Conservation (phyloP, 306 rosid genomes). For the Prinsepia uniflora region DNA sequence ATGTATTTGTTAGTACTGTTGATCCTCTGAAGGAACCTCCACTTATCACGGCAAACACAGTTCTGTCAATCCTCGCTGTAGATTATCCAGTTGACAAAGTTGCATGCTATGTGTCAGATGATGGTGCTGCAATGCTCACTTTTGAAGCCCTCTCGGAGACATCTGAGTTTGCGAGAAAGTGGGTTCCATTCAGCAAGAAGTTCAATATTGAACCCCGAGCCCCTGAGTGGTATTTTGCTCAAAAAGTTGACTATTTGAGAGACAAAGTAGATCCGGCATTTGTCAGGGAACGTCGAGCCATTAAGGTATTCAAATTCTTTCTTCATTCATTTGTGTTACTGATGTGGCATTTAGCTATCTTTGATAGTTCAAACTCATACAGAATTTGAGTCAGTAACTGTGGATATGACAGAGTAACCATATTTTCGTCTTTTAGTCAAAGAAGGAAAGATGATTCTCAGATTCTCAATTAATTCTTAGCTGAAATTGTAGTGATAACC, state of each 20-base stretch:
- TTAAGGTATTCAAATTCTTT: constrained; percentile 51
- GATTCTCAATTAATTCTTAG: background rate
- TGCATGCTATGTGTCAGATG: constrained; percentile 89
- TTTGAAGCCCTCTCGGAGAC: constrained; percentile 94
- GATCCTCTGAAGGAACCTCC: constrained; percentile 97
- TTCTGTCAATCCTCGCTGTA: constrained; percentile 81
- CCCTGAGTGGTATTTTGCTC: constrained; percentile 90
- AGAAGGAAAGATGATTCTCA: background rate
- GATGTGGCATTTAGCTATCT: background rate
- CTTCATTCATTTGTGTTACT: background rate
- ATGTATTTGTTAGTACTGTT: constrained; percentile 86
- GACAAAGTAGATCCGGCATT: constrained; percentile 79
- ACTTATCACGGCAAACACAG: constrained; percentile 90
- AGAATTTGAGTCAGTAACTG: background rate
- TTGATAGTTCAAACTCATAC: background rate
- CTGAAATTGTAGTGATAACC: background rate
- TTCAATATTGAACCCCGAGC: constrained; percentile 82
- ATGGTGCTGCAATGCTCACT: constrained; percentile 96
- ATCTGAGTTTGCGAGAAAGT: constrained; percentile 88
- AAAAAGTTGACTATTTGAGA: constrained; percentile 71
- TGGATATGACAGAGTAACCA: background rate
- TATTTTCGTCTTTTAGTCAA: background rate
- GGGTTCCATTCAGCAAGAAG: constrained; percentile 96
- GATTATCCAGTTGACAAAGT: constrained; percentile 90
- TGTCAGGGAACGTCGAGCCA: constrained; percentile 78